Evolutionary conservation across 2,329 filamentous ascomycete species (phyloP), one percentile per base, ranked within the genome.

Genomic region (Fusarium sp.): DNA sequence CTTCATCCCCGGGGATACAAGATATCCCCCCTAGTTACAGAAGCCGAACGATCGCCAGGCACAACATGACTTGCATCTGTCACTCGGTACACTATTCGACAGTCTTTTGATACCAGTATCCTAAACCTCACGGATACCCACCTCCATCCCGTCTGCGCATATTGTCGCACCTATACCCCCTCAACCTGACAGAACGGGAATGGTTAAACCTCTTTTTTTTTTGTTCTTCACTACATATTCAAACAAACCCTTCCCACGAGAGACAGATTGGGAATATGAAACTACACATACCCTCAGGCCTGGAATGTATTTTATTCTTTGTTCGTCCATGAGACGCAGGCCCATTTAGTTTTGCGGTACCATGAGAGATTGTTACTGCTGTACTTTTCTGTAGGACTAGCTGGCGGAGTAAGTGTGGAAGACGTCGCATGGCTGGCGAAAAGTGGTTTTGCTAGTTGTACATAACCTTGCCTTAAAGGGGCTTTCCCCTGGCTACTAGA

Each of bases 361-460:
- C 65, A 66, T 65, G 62, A 63, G 59, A 74, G 53, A 69, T 57
- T 69, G 67, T 46, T 67, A 69, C 71, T 72, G 64, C 61, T 67
- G 56, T 65, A 66, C 71, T 69, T 73, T 67, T 66, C 34, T 74
- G 70, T 74, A 74, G 69, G 64, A 73, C 68, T 75, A 75, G 73
- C 71, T 73, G 57, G 63, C 26, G 62, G 56, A 59, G 40, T 52
- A 54, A 57, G 53, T 56, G 55, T 52, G 64, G 46, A 50, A 53
- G 47, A 63, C 57, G 57, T 59, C 42, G 38, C 49, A 62, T 65
- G 59, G 62, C 63, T 71, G 56, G 51, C 55, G 58, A 62, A 64
- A 49, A 64, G 45, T 65, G 55, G 62, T 45, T 70, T 62, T 70
- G 61, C 65, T 67, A 58, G 56, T 67, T 75, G 73, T 74, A 72